Evolutionary conservation across 768 basidiomycete genomes (phyloP).

Genomic region (Plicaturopsis crispa): DNA sequence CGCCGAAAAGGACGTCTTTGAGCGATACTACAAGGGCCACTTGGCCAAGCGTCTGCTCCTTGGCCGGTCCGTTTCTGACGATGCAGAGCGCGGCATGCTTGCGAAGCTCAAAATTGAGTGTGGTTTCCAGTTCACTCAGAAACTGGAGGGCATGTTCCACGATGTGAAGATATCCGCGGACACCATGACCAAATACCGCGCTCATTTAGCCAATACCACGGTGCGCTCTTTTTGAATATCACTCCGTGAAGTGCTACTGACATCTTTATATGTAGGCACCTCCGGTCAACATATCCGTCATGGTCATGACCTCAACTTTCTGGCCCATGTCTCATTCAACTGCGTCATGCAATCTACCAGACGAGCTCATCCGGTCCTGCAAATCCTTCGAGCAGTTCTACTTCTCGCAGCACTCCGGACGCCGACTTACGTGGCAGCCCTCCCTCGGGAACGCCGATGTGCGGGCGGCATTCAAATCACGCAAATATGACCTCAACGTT

Average conservation of each 20-base stretch:
- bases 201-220: constrained; percentile 45
- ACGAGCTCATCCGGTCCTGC: constrained; percentile 52
- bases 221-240: constrained; percentile 34
- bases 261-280: constrained; percentile 44
- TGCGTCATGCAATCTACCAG: constrained; percentile 61
- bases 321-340: constrained; percentile 81
- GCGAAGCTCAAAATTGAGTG: constrained; percentile 96
- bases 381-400: constrained; percentile 88
- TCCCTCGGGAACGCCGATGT: constrained; percentile 89
- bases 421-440: constrained; percentile 88
- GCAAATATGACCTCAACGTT: constrained; percentile 86
- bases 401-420: constrained; percentile 79
- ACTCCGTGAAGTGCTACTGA: constrained; percentile 4
- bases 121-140: constrained; percentile 95
- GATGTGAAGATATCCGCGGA: constrained; percentile 90
- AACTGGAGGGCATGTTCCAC: constrained; percentile 97
- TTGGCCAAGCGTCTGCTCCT: constrained; percentile 87
- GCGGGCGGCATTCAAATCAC: constrained; percentile 67
- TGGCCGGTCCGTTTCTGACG: constrained; percentile 88
- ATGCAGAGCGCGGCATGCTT: constrained; percentile 96
- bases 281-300: constrained; percentile 77
- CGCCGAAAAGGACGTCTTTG: constrained; percentile 94
- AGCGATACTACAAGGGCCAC: constrained; percentile 95
- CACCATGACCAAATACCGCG: constrained; percentile 67
- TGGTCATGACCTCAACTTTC: constrained; percentile 92